phyloP scores from a whole-genome alignment of 169 alveolate species.

The Plasmodium adleri region DNA sequence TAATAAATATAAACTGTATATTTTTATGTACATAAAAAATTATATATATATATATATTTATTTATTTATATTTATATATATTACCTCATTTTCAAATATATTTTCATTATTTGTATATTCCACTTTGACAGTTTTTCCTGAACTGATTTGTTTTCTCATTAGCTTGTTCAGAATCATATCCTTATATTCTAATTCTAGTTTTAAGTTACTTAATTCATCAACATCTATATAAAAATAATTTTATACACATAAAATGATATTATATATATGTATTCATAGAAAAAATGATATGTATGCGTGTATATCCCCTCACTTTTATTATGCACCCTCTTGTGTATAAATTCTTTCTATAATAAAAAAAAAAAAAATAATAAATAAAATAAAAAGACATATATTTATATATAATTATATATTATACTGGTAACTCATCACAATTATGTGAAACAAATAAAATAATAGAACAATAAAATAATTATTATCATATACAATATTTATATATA shows the following conservation, averaged over 20 bases:
- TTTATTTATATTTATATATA: background rate
- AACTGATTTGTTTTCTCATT: constrained; percentile 10
- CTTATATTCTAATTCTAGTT: constrained; percentile 67
- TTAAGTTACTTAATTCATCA: constrained; percentile 12
- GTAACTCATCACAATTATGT: background rate
- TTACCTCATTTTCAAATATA: constrained; percentile 10
- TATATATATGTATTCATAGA: background rate
- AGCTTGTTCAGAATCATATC: constrained; percentile 67
- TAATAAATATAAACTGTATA: background rate
- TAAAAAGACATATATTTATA: background rate
- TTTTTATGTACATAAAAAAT: background rate
- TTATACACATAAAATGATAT: background rate
- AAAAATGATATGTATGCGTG: background rate
- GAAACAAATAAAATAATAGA: background rate
- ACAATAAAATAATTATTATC: too few relatives aligned
- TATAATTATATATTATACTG: background rate
- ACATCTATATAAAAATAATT: constrained; percentile 7
- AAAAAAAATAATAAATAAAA: background rate
- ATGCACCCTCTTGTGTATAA: constrained; percentile 8
- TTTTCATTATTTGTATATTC: background rate
- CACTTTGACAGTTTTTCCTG: background rate
- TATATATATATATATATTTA: background rate
- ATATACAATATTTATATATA: background rate
- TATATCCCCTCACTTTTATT: constrained; percentile 2
- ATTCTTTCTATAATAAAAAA: constrained; percentile 12